Evolutionary conservation across 2,329 filamentous ascomycete genomes (phyloP), one percentile per base, ranked within the genome.

Genomic region (Trichophaea hybrida): DNA sequence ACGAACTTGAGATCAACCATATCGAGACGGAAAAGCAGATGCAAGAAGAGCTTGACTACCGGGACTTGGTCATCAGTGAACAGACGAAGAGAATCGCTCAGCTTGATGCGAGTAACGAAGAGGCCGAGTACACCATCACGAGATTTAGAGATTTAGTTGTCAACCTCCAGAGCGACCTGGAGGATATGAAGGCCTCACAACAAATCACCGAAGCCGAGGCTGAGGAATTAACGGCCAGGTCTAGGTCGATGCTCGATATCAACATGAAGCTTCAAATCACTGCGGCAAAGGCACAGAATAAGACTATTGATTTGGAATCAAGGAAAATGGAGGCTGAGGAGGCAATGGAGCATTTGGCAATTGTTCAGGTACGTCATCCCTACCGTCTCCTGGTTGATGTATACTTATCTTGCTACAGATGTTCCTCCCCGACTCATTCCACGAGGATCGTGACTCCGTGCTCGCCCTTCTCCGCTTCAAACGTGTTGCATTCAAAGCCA

Each of bases 221-320:
- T 0, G 89, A 90, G 70, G 88, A 97, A 71, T 80, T 97, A 58
- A 90, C 84, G 65, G 86, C 81, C 68, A 85, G 88, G 63, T 94
- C 91, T 49, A 82, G 89, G 64, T 89, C 91, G 57, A 94, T 98
- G 85, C 86, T 95, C 81, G 91, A 98, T 69, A 79, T 98, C 50
- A 97, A 97, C 72, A 81, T 91, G 79, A 94, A 94, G 73, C 79
- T 98, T 48, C 91, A 95, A 69, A 80, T 86, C 59, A 94, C 89
- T 10, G 89, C 89, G 8, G 81, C 88, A 44, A 95, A 95, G 75
- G 86, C 91, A 2, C 91, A 95, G 71, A 84, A 88, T 69, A 97
- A 95, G 75, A 89, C 89, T 0, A 94, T 98, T 63, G 90, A 96
- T 66, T 77, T 96, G 34, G 90, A 97, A 71, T 76, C 97, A 59